A percentile compares a stretch with the other conserved stretches of the same genome.
Conservation (phyloP, 2,329 filamentous ascomycete genomes). For the Aspergillus versicolor region DNA sequence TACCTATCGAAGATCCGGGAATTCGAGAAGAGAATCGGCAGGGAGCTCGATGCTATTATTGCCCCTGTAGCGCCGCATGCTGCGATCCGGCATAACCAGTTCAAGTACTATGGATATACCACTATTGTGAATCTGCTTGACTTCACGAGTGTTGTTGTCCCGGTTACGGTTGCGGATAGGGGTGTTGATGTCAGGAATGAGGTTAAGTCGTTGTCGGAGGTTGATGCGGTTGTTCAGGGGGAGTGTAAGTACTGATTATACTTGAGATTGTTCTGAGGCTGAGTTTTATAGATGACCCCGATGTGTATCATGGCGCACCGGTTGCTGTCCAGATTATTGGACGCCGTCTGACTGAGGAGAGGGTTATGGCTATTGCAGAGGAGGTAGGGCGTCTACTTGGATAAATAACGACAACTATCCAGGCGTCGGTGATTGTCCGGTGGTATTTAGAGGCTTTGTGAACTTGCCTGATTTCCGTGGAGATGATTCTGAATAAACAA, state of each 20-base stretch:
- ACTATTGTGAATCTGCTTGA: slow-evolving; percentile 41
- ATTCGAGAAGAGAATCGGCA: slow-evolving; percentile 16
- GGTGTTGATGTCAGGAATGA: slow-evolving; percentile 28
- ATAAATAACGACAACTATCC: too few species aligned
- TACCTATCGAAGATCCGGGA: slow-evolving; percentile 33
- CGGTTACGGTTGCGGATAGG: slow-evolving; percentile 45
- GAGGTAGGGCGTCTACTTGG: background rate
- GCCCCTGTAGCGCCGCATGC: slow-evolving; percentile 40
- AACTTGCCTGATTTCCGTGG: too few species aligned
- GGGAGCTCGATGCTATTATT: slow-evolving; percentile 40
- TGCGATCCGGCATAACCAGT: slow-evolving; percentile 37
- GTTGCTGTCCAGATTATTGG: slow-evolving; percentile 47
- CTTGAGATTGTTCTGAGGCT: too few species aligned
- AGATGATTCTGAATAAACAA: too few species aligned
- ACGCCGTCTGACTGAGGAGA: slow-evolving; percentile 47
- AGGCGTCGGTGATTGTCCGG: too few species aligned
- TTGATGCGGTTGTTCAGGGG: slow-evolving; percentile 44
- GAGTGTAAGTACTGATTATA: slow-evolving; percentile 26
- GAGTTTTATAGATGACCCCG: slow-evolving; percentile 34
- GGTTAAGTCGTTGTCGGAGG: background rate
- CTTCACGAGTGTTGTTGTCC: slow-evolving; percentile 45
- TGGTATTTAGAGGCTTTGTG: too few species aligned
- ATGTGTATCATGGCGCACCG: slow-evolving; percentile 45
- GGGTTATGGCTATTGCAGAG: slow-evolving; percentile 42
- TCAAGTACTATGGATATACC: slow-evolving; percentile 27